Conservation (phyloP, 345 rosid species). For the Angophora floribunda region DNA sequence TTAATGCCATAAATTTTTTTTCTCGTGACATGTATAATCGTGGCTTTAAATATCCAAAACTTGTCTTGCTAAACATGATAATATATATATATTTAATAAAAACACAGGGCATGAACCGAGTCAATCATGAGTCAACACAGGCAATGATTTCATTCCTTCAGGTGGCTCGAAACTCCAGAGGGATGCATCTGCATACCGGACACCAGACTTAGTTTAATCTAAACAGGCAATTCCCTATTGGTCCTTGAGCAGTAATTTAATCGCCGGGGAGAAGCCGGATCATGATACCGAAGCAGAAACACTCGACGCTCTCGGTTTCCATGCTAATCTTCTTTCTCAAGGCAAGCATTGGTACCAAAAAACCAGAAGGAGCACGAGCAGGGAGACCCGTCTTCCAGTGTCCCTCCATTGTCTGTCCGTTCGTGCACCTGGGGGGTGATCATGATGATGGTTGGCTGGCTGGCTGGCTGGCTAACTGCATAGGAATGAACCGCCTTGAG, state of each 20-base stretch:
- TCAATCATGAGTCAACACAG: background rate
- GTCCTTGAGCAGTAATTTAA: background rate
- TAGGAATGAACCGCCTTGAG: background rate
- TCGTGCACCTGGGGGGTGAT: background rate
- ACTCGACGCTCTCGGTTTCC: background rate
- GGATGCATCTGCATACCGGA: background rate
- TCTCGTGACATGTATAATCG: background rate
- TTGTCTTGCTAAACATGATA: background rate
- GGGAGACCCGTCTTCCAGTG: background rate
- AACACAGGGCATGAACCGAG: background rate
- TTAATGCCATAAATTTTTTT: background rate
- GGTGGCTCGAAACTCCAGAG: background rate
- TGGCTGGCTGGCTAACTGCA: background rate
- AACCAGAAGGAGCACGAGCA: background rate
- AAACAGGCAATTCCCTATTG: background rate
- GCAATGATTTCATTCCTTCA: background rate
- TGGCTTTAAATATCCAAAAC: background rate
- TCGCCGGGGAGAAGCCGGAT: background rate
- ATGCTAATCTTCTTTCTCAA: background rate
- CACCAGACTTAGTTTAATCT: background rate
- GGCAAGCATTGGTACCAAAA: background rate
- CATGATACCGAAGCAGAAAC: background rate
- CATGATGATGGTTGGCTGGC: background rate
- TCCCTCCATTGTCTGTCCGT: background rate
- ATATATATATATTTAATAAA: background rate